These are phyloP conservation scores for Aegilops speltoides DNA, from an alignment of 176 grass and related monocot genomes.

Conservation along the genomic window DNA sequence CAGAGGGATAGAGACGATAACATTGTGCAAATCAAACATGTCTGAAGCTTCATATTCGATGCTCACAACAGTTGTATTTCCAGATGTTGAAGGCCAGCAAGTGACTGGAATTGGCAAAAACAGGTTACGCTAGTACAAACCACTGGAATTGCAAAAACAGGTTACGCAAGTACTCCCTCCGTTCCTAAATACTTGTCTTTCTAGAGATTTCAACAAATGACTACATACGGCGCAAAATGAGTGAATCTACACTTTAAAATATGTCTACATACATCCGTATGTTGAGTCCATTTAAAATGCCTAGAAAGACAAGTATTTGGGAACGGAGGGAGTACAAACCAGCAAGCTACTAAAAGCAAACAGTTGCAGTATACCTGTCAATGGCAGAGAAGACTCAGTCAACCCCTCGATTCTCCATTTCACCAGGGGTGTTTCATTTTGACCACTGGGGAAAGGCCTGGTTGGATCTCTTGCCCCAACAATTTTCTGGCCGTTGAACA, in stretches of 20 bases:
- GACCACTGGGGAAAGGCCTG: slow-evolving; percentile 80
- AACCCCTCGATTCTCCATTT: slow-evolving; percentile 85
- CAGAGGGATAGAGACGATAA: slow-evolving; percentile 79
- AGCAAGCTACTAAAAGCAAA: slow-evolving; percentile 19
- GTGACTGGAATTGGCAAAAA: slow-evolving; percentile 68
- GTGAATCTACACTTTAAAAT: no score
- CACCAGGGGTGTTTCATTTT: slow-evolving; percentile 83
- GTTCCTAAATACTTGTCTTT: no score
- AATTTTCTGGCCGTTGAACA: slow-evolving; percentile 73
- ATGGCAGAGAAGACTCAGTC: slow-evolving; percentile 74
- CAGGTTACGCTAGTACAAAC: slow-evolving; percentile 23
- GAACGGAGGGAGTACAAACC: no score
- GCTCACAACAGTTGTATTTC: slow-evolving; percentile 64
- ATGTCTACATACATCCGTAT: no score
- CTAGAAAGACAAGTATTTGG: no score
- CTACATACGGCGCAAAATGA: no score
- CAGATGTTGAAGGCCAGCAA: slow-evolving; percentile 77
- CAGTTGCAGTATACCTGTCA: slow-evolving; percentile 54
- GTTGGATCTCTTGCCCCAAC: slow-evolving; percentile 77
- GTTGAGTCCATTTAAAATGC: no score
- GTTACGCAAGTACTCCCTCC: slow-evolving; percentile 27
- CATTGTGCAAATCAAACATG: slow-evolving; percentile 85
- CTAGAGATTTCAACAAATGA: no score
- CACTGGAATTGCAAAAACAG: slow-evolving; percentile 55
- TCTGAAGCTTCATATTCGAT: slow-evolving; percentile 88